Conservation (phyloP, 129 eudicot species). For the Tanacetum coccineum region DNA sequence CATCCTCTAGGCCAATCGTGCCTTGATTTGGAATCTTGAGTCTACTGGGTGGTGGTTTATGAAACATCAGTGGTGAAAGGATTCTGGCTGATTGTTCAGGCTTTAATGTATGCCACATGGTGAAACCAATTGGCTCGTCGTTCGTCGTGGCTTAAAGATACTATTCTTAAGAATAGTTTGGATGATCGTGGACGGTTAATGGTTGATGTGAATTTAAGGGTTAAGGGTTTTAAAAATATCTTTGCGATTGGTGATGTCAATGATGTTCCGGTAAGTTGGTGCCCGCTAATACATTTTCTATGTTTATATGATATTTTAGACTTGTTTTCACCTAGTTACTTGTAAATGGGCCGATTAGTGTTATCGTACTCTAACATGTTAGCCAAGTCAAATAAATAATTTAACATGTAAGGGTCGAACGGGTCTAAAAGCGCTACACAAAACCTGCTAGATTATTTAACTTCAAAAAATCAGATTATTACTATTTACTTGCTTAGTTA, state of each 20-base stretch:
- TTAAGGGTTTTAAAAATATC: conserved; percentile 52
- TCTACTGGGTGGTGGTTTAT: conserved; percentile 48
- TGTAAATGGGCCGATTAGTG: conserved; percentile 5
- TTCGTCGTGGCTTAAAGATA: too few species aligned
- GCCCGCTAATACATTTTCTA: conserved; percentile 5
- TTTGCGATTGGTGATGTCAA: conserved; percentile 79
- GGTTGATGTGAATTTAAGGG: conserved; percentile 55
- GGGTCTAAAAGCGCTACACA: too few species aligned
- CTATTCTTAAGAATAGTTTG: conserved; percentile 42
- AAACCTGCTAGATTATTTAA: too few species aligned
- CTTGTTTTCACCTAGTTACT: too few species aligned
- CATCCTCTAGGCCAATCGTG: conserved; percentile 58
- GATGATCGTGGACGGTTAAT: conserved; percentile 54
- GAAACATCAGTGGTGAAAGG: conserved; percentile 56
- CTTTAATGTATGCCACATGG: conserved; percentile 57
- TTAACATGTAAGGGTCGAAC: too few species aligned
- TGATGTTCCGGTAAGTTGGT: conserved; percentile 46
- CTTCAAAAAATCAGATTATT: too few species aligned
- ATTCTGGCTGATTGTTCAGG: conserved; percentile 58
- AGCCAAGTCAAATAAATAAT: background rate
- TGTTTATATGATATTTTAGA: conserved; percentile 6
- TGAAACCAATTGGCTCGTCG: conserved; percentile 52
- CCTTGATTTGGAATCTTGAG: conserved; percentile 33
- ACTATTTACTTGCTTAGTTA: too few species aligned
- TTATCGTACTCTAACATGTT: background rate